Evolutionary conservation across 139 green algal genomes (phyloP).

Genomic region (Picocystis salinarum): DNA sequence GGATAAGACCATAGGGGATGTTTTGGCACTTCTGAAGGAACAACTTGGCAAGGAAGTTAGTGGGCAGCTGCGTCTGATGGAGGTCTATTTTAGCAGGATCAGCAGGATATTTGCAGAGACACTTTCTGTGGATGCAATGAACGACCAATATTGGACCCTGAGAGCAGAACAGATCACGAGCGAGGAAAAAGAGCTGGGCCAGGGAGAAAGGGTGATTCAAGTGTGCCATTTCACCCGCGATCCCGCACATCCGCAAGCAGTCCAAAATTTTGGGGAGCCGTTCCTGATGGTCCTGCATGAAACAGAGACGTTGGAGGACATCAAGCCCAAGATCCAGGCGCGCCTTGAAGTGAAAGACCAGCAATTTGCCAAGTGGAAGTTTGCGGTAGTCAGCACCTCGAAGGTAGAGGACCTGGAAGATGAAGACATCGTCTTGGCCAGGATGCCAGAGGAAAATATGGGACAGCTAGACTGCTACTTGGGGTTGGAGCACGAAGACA

Average conservation of each 20-base stretch:
- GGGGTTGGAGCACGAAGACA: conserved; percentile 54
- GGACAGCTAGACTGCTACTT: conserved; percentile 30
- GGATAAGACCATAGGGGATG: conserved; percentile 38
- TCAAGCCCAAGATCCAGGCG: conserved; percentile 28
- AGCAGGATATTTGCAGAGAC: conserved; percentile 37
- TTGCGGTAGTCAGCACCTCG: conserved; percentile 27
- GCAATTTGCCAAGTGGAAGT: conserved; percentile 67
- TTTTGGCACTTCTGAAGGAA: conserved; percentile 39
- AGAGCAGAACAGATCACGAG: conserved; percentile 35
- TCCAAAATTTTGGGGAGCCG: conserved; percentile 61
- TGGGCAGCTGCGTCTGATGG: conserved; percentile 53
- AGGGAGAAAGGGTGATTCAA: conserved; percentile 24
- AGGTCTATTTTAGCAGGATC: conserved; percentile 52
- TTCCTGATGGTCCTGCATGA: conserved; percentile 52
- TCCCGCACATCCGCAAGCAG: neutral
- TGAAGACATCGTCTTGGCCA: conserved; percentile 26
- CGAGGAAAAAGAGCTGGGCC: conserved; percentile 29
- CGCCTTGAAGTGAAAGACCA: conserved; percentile 52
- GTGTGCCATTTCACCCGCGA: conserved; percentile 38
- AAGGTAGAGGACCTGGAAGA: conserved; percentile 41
- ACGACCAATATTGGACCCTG: conserved; percentile 61
- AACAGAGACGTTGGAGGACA: conserved; percentile 48
- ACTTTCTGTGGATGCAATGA: conserved; percentile 27
- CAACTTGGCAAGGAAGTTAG: conserved; percentile 12
- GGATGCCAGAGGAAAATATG: neutral